Conservation (phyloP, 495 filamentous ascomycete species). For the Penicillium parvum region DNA sequence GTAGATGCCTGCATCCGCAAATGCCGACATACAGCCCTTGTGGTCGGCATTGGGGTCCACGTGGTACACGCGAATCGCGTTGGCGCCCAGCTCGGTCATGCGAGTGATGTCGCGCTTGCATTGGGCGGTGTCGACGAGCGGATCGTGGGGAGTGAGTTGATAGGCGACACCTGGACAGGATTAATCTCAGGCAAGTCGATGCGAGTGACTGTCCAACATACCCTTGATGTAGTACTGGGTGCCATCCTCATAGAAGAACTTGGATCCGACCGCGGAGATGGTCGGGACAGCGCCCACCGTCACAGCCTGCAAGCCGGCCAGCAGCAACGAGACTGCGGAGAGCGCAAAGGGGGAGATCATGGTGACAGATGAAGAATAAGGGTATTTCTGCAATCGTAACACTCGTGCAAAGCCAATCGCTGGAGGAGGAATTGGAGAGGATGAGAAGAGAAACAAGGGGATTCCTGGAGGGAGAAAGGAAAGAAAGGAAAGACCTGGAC, state of each 20-base stretch:
- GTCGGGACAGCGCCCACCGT: slow-evolving; percentile 41
- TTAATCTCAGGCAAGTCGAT: background rate
- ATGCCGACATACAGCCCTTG: slow-evolving; percentile 66
- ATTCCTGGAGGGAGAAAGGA: background rate
- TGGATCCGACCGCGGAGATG: slow-evolving; percentile 70
- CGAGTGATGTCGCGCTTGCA: slow-evolving; percentile 71
- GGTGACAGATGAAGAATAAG: slow-evolving; percentile 1
- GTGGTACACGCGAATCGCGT: slow-evolving; percentile 86
- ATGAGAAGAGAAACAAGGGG: background rate
- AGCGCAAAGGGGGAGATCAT: slow-evolving; percentile 26
- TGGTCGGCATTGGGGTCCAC: slow-evolving; percentile 69
- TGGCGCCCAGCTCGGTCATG: slow-evolving; percentile 78
- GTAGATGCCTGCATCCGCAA: slow-evolving; percentile 72
- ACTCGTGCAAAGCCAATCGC: slow-evolving; percentile 1
- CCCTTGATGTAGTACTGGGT: slow-evolving; percentile 81
- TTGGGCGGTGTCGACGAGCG: slow-evolving; percentile 69
- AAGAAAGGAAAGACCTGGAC: slow-evolving; percentile 1
- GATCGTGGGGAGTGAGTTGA: slow-evolving; percentile 64
- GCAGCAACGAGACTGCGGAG: slow-evolving; percentile 22
- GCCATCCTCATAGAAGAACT: slow-evolving; percentile 76
- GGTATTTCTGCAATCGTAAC: slow-evolving; percentile 9
- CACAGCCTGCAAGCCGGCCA: slow-evolving; percentile 26
- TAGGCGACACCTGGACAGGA: slow-evolving; percentile 60
- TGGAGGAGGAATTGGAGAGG: background rate
- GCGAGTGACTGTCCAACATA: slow-evolving; percentile 21